Evolutionary conservation across 2,329 filamentous ascomycete genomes (phyloP), one percentile per base, ranked within the genome.

Genomic region (Monilinia polystroma): DNA sequence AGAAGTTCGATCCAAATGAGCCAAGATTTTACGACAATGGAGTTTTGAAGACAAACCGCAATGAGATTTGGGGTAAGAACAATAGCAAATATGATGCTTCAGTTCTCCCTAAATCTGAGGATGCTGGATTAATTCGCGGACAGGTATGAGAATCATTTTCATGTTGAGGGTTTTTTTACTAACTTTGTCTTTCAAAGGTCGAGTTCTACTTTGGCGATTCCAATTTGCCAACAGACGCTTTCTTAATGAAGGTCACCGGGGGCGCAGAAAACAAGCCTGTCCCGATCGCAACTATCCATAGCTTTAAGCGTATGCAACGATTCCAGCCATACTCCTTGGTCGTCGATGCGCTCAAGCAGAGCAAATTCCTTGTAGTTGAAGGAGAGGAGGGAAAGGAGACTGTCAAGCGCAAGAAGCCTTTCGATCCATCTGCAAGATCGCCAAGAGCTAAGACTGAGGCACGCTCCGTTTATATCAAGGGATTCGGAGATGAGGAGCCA

Each of bases 131-230:
- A 77, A 91, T 91, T 74, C 84, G 87, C 73, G 85, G 86, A 75
- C 89, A 90, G 80, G 85, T 86, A 79, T 72, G 76, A 49, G 43
- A 12, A 38, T 29, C 41, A 26, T 26, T 47, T 41, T 29, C 59
- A 64, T 10, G 41, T 35, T 18, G 38, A n/a, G 18, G 32, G 18
- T 49, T 4, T 23, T 26, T 63, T 51, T n/a, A 64, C 66, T 69
- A 66, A 70, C 35, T 35, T 41, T 68, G 23, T 66, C 32, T 35
- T 8, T 35, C 6, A 43, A 72, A 96, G 90, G 91, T 97, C 73
- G 93, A 97, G 77, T 97, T 97, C 79, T 97, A 97, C 84, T 96
- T 97, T 80, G 91, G 91, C 75, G 91, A 96, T 78, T 91, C 89
- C 75, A 97, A 97, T 80, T 86, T 99, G 49, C 89, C 90, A 63